A percentile compares a stretch with the other conserved stretches of the same genome.
Conservation (phyloP, 208 protist species). For the Naegleria gruberi region DNA sequence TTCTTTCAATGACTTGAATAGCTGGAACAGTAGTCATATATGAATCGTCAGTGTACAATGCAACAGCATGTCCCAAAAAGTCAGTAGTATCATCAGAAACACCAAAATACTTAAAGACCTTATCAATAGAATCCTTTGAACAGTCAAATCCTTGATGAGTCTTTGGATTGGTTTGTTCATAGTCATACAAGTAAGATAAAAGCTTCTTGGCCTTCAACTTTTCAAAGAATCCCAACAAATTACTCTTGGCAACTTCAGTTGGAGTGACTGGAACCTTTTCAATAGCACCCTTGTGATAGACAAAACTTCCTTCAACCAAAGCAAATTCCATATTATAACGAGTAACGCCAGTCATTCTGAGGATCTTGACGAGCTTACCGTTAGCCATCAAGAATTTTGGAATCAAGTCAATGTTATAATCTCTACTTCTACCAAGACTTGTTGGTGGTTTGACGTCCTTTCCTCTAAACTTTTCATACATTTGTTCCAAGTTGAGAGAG, state of each 20-base stretch:
- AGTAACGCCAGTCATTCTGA: slow-evolving; percentile 92
- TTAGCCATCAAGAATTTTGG: slow-evolving; percentile 98
- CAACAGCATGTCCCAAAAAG: slow-evolving; percentile 95
- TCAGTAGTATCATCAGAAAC: slow-evolving; percentile 84
- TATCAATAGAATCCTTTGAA: slow-evolving; percentile 59
- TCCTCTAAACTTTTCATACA: slow-evolving; percentile 85
- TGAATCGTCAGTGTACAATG: slow-evolving; percentile 71
- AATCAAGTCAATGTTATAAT: slow-evolving; percentile 98
- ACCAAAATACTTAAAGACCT: slow-evolving; percentile 89
- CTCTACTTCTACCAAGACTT: slow-evolving; percentile 73
- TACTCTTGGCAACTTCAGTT: slow-evolving; percentile 86
- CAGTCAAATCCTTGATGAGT: slow-evolving; percentile 67
- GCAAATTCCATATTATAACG: slow-evolving; percentile 98
- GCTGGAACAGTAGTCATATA: slow-evolving; percentile 83
- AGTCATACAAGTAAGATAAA: slow-evolving; percentile 75
- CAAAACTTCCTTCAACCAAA: slow-evolving; percentile 91
- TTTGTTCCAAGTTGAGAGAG: slow-evolving; percentile 93
- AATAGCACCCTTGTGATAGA: slow-evolving; percentile 77
- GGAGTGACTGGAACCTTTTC: slow-evolving; percentile 92
- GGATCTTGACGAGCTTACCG: slow-evolving; percentile 90
- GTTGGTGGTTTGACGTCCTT: slow-evolving; percentile 59
- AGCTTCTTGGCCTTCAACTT: slow-evolving; percentile 88
- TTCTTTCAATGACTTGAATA: slow-evolving; percentile 75
- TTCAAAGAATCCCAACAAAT: slow-evolving; percentile 95
- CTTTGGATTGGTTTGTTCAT: slow-evolving; percentile 66